Percentiles rank a stretch among this genome's conserved stretches.
Conservation (phyloP, 2,329 filamentous ascomycete genomes). For the Xylaria sp. region DNA sequence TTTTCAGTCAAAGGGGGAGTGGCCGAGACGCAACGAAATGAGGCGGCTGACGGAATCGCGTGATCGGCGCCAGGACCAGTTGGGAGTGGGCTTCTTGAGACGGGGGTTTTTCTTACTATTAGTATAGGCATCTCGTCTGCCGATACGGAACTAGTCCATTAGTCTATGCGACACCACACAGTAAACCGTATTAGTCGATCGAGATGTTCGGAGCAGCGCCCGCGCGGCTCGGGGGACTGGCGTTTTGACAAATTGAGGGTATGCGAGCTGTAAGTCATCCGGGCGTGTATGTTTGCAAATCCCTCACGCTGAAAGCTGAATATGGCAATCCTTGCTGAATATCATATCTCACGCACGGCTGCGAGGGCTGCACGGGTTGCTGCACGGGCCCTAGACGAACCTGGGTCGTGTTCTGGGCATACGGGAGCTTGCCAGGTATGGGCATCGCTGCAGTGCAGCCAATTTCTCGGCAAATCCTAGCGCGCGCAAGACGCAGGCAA, state of each 20-base stretch:
- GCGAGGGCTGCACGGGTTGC: not conserved
- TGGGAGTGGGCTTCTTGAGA: not conserved
- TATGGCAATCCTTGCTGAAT: not conserved
- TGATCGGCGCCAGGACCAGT: constrained; percentile 22
- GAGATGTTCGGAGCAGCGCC: too few species aligned
- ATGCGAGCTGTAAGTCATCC: not conserved
- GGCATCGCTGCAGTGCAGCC: constrained; percentile 4
- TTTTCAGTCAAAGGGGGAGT: not conserved
- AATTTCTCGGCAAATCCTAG: constrained; percentile 6
- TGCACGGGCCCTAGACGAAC: too few species aligned
- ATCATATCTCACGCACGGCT: not conserved
- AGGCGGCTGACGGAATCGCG: constrained; percentile 22
- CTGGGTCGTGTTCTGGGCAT: too few species aligned
- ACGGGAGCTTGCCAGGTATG: not conserved
- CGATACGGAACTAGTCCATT: too few species aligned
- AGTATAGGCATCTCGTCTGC: too few species aligned
- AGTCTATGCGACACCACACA: too few species aligned
- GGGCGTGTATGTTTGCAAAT: constrained; percentile 10
- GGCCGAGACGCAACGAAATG: constrained; percentile 21
- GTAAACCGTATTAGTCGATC: too few species aligned
- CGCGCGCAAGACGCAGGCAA: not conserved
- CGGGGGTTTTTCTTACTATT: constrained; percentile 9
- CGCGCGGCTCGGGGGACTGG: not conserved
- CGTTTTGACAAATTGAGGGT: constrained; percentile 13
- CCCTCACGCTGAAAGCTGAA: constrained; percentile 1